Base-by-base conservation (phyloP, 1,284 basidiomycete species). In the Melanopsichium pennsylvanicum region DNA sequence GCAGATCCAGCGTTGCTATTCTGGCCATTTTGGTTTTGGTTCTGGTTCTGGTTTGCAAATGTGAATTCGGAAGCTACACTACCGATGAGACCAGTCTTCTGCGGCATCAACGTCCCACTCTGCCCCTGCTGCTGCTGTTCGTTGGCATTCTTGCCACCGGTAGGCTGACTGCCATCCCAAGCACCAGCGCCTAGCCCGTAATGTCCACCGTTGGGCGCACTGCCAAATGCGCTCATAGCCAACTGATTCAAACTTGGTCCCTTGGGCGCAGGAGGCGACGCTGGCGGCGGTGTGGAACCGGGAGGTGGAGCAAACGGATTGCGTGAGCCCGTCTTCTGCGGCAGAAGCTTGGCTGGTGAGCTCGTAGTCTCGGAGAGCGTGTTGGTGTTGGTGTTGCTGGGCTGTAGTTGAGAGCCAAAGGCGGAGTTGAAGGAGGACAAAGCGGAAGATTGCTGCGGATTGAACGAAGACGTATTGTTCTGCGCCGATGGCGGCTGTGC, bases 301-400 rank as follows among this genome's bases (percentile, higher is more conserved):
- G 79, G 84, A 2, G 90, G 86, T 21, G 88, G 86, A 7, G 93
- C 93, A 75, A 98, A 98, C 0, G 95, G 95, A 84, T 98, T 98
- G 74, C 88, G 89, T 3, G 91, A 92, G 16, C 95, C 94, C 2
- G 95, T 98, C 81, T 90, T 88, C 81, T 97, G 94, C 5, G 92
- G 86, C 74, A 88, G 87, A n/a, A 97, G 86, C 2, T 83, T 81
- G 61, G 83, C 82, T 15, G 82, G 50, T 21, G 86, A 43, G n/a
- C 54, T 22, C 2, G 44, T 15, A 10, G 38, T 5, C 44, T 32
- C 40, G 42, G 49, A 16, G 1, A 84, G 82, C 5, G 83, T 72
- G 12, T 23, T 16, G 18, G 37, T 21, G 19, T 56, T 48, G 6
- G 10, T 9, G n/a, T 16, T 34, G 12, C 16, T 16, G 34, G 5